Evolutionary conservation across 495 filamentous ascomycete species (phyloP).

Genomic region (Penicillium diatomitis): DNA sequence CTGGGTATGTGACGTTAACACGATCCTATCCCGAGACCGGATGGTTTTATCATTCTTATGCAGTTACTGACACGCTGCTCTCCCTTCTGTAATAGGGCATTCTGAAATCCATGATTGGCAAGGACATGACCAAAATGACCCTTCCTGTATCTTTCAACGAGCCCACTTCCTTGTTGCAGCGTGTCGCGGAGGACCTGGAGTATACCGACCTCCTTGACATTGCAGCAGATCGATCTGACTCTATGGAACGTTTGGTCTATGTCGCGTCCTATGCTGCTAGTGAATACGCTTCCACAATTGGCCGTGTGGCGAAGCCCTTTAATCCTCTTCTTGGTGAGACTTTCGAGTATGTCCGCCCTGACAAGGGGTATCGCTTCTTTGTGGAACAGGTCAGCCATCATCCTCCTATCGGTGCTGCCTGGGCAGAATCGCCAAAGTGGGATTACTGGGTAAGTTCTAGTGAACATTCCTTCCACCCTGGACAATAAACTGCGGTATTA

Average conservation of each 20-base stretch:
- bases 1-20: slow-evolving; percentile 56
- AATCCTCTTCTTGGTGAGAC: slow-evolving; percentile 95
- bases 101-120: slow-evolving; percentile 98
- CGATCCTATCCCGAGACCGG: background rate
- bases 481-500: background rate
- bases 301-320: slow-evolving; percentile 94
- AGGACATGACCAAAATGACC: slow-evolving; percentile 99
- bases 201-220: slow-evolving; percentile 89
- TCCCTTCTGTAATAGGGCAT: slow-evolving; percentile 55
- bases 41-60: background rate
- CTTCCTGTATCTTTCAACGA: slow-evolving; percentile 98
- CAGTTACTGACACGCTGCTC: slow-evolving; percentile 9
- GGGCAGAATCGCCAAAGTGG: slow-evolving; percentile 89
- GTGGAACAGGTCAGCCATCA: slow-evolving; percentile 98
- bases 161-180: slow-evolving; percentile 91
- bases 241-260: slow-evolving; percentile 90
- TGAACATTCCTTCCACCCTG: background rate
- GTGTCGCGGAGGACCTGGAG: slow-evolving; percentile 95
- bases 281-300: slow-evolving; percentile 94
- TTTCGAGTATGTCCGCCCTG: slow-evolving; percentile 89
- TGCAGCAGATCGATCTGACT: slow-evolving; percentile 76
- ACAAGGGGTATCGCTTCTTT: slow-evolving; percentile 96
- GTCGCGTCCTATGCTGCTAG: slow-evolving; percentile 91
- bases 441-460: slow-evolving; percentile 66
- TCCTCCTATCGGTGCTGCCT: slow-evolving; percentile 88